These are phyloP conservation scores for Saccharum spontaneum DNA, from an alignment of 176 grass and related monocot species.

Conservation along the genomic window DNA sequence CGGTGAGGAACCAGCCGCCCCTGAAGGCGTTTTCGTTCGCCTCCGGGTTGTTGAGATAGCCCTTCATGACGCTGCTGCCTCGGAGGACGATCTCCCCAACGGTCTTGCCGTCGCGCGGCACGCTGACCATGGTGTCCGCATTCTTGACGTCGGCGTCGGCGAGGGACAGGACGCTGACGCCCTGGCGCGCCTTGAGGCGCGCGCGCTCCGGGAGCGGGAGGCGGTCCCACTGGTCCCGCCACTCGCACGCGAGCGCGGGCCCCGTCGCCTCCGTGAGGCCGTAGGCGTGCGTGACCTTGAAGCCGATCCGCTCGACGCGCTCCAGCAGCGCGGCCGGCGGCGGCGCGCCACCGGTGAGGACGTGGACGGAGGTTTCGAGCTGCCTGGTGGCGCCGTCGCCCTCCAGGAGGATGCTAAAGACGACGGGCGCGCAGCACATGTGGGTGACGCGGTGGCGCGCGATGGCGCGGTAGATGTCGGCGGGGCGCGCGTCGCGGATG, in stretches of 20 bases:
- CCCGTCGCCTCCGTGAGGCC: conserved; percentile 77
- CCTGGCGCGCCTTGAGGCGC: conserved; percentile 65
- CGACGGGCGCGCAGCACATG: conserved; percentile 73
- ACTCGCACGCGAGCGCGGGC: conserved; percentile 68
- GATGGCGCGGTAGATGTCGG: conserved; percentile 54
- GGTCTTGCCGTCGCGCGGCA: conserved; percentile 56
- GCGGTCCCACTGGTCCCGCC: conserved; percentile 66
- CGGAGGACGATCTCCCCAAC: conserved; percentile 70
- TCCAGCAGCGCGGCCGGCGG: conserved; percentile 59
- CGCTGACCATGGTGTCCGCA: conserved; percentile 35
- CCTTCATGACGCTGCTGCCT: conserved; percentile 73
- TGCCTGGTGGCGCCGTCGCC: background rate
- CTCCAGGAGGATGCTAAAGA: conserved; percentile 66
- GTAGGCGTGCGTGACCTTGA: conserved; percentile 68
- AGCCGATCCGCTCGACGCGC: conserved; percentile 52
- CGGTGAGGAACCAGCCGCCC: conserved; percentile 66
- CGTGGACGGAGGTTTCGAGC: conserved; percentile 12
- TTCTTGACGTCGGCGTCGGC: conserved; percentile 61
- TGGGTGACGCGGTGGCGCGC: conserved; percentile 55
- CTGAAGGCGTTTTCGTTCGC: conserved; percentile 45
- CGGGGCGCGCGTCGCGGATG: conserved; percentile 48
- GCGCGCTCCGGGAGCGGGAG: conserved; percentile 45
- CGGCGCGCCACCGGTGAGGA: conserved; percentile 62
- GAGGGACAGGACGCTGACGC: conserved; percentile 58
- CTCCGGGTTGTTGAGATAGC: conserved; percentile 60